phyloP scores from a whole-genome alignment of 2,329 filamentous ascomycete genomes.

The Xylaria multiplex region DNA sequence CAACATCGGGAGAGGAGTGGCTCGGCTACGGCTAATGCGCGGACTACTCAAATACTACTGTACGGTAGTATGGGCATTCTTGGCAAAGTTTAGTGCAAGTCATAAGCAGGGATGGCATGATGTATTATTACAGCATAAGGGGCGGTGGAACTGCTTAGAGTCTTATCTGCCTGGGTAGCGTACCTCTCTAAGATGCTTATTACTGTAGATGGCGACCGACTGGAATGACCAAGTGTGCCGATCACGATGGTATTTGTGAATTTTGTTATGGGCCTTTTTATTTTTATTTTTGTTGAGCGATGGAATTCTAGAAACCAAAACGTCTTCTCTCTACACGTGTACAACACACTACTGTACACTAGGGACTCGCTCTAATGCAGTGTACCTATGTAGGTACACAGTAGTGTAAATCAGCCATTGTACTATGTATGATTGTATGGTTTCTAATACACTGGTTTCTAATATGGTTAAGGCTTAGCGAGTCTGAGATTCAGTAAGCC shows the following conservation, averaged over 20 bases:
- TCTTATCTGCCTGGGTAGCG: background rate
- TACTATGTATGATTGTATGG: too few species aligned
- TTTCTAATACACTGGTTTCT: too few species aligned
- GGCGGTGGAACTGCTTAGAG: background rate
- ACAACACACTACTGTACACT: too few species aligned
- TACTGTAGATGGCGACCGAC: background rate
- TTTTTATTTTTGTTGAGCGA: background rate
- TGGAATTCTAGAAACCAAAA: background rate
- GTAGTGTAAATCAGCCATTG: too few species aligned
- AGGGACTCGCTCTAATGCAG: too few species aligned
- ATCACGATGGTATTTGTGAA: background rate
- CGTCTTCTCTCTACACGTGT: too few species aligned
- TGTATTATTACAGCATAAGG: too few species aligned
- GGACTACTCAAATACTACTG: too few species aligned
- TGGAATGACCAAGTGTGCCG: slow-evolving; percentile 4
- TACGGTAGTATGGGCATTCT: background rate
- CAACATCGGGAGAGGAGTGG: background rate
- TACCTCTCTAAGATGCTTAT: background rate
- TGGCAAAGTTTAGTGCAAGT: slow-evolving; percentile 4
- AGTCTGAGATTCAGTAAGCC: background rate
- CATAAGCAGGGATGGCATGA: background rate
- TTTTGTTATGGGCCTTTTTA: background rate
- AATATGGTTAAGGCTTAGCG: background rate
- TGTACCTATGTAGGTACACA: too few species aligned
- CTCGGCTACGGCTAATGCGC: slow-evolving; percentile 6